These are phyloP conservation scores for Boletus sensibilis DNA, from an alignment of 768 basidiomycete genomes.

Conservation along the genomic window DNA sequence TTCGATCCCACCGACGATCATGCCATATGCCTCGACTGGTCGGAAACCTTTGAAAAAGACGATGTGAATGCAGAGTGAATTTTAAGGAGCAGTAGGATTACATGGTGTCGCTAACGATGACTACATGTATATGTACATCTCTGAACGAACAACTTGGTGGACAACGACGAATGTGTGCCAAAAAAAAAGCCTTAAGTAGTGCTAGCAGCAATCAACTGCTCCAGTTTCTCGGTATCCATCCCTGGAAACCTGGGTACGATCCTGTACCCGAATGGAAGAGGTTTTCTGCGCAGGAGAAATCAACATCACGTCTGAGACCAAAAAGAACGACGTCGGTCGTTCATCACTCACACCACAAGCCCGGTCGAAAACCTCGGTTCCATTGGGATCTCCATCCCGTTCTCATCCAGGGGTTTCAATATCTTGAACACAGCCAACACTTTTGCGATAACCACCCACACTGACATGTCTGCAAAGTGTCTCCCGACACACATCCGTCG, in stretches of 20 bases:
- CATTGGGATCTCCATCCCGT: constrained; percentile 12
- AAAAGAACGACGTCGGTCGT: no score
- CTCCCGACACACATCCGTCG: constrained; percentile 27
- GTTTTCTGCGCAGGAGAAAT: background rate
- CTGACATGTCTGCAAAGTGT: constrained; percentile 20
- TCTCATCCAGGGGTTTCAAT: background rate
- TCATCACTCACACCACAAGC: constrained; percentile 5
- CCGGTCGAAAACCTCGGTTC: constrained; percentile 15
- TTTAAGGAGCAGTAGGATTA: constrained; percentile 14
- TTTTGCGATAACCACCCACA: constrained; percentile 16
- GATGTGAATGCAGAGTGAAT: constrained; percentile 3
- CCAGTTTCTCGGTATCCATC: background rate
- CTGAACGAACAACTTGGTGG: background rate
- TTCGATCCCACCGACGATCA: constrained; percentile 98
- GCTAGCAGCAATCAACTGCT: background rate
- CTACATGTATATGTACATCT: no score
- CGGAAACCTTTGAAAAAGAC: constrained; percentile 64
- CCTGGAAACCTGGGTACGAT: constrained; percentile 5
- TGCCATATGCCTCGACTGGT: constrained; percentile 96
- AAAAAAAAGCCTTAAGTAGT: background rate
- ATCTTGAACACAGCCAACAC: constrained; percentile 6
- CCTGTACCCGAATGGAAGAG: constrained; percentile 6
- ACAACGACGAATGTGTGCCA: no score
- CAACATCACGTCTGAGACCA: background rate
- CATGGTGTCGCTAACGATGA: constrained; percentile 66